phyloP scores from a whole-genome alignment of 345 rosid species.

The Hibiscus syriacus region DNA sequence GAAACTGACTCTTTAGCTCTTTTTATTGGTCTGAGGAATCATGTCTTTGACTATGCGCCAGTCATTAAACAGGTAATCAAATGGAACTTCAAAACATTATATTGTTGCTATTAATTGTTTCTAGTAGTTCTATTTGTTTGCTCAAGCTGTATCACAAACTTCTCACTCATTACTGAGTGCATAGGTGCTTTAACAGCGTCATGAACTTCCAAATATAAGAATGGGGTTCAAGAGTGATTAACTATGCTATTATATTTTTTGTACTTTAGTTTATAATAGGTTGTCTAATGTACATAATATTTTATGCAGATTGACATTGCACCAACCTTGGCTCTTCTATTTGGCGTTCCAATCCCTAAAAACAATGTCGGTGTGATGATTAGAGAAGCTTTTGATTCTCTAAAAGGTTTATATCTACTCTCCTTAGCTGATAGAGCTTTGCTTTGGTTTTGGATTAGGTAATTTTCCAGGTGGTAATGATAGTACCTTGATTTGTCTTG shows the following conservation, averaged over 20 bases:
- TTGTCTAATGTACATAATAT: not conserved
- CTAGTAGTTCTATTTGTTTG: not conserved
- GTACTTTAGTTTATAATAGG: not conserved
- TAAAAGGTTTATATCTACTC: conserved; percentile 46
- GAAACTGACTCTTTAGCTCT: conserved; percentile 74
- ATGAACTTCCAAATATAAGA: not conserved
- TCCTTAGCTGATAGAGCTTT: not conserved
- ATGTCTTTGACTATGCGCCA: conserved; percentile 32
- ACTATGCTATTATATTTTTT: not conserved
- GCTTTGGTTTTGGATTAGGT: not conserved
- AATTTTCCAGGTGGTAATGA: not conserved
- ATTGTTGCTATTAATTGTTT: not conserved
- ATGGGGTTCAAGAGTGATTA: conserved; percentile 9
- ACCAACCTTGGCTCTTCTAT: conserved; percentile 78
- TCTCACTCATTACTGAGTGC: not conserved
- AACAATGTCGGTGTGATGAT: conserved; percentile 80
- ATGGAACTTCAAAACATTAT: not conserved
- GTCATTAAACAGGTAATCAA: conserved; percentile 57
- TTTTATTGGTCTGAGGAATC: conserved; percentile 53
- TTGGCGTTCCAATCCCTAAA: conserved; percentile 82
- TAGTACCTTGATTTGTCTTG: not conserved
- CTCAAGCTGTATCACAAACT: not conserved
- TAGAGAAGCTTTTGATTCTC: conserved; percentile 44
- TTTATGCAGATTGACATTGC: conserved; percentile 64
- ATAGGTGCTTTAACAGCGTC: not conserved